Evolutionary conservation across 106 monocot species (phyloP).

Genomic region (Amphibolis antarctica): DNA sequence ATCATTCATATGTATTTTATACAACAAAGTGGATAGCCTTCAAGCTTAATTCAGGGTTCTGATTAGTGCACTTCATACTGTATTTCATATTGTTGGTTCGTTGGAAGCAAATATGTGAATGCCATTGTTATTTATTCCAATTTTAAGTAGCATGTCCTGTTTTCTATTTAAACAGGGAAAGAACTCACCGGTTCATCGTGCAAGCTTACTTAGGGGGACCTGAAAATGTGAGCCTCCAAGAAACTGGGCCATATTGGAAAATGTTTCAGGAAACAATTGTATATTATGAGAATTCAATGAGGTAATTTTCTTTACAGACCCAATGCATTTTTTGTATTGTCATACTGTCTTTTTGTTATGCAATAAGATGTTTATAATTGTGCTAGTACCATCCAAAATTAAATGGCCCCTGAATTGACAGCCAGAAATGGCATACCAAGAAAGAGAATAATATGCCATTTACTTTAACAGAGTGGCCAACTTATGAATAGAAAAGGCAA

Average conservation of each 20-base stretch:
- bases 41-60: neutral
- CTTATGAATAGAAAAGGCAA: too few species aligned
- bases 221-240: constrained; percentile 71
- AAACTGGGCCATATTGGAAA: constrained; percentile 59
- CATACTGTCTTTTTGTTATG: too few species aligned
- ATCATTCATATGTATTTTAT: neutral
- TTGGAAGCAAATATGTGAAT: too few species aligned
- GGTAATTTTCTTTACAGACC: constrained; percentile 29
- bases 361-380: neutral
- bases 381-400: too few species aligned
- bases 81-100: too few species aligned
- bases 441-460: too few species aligned
- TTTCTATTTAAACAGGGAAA: constrained; percentile 21
- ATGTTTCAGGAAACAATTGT: constrained; percentile 51
- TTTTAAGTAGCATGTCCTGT: neutral
- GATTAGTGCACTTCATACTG: too few species aligned
- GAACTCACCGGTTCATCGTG: constrained; percentile 63
- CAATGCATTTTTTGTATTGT: too few species aligned
- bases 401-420: too few species aligned
- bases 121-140: neutral
- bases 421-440: too few species aligned
- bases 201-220: constrained; percentile 87
- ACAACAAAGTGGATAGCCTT: neutral
- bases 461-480: too few species aligned
- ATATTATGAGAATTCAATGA: constrained; percentile 38